Conservation (phyloP, 164 flowering plant species). For the Chimonanthus salicifolius region DNA sequence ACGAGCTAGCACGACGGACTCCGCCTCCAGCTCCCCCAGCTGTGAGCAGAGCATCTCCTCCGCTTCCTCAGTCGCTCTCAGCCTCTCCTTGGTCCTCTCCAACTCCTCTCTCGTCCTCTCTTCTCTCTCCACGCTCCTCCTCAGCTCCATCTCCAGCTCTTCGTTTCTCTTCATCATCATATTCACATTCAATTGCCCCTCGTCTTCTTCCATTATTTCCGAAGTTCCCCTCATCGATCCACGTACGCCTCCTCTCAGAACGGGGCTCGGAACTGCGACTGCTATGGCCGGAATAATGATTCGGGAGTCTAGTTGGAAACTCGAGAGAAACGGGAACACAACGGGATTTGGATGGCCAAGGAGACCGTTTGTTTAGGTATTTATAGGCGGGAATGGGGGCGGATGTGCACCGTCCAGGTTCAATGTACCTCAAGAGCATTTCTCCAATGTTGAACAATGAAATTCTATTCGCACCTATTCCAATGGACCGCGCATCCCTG, state of each 20-base stretch:
- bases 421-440: neutral
- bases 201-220: neutral
- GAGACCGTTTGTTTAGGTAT: neutral
- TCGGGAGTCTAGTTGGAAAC: neutral
- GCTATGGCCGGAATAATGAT: slow-evolving; percentile 7
- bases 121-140: slow-evolving; percentile 13
- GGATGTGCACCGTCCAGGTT: neutral
- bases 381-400: neutral
- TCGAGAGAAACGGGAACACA: too few species aligned
- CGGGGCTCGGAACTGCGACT: neutral
- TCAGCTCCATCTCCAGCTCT: slow-evolving; percentile 60
- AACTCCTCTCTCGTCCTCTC: slow-evolving; percentile 41
- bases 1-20: slow-evolving; percentile 60
- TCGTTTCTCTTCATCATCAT: slow-evolving; percentile 43
- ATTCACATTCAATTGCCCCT: slow-evolving; percentile 1
- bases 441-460: too few species aligned
- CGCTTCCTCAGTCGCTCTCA: slow-evolving; percentile 65
- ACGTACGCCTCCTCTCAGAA: neutral
- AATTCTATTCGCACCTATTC: too few species aligned
- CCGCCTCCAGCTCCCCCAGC: slow-evolving; percentile 79
- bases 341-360: neutral
- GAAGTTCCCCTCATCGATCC: neutral
- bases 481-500: too few species aligned
- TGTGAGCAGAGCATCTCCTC: slow-evolving; percentile 74
- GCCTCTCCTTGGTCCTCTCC: slow-evolving; percentile 28